Base-by-base conservation (phyloP, 768 basidiomycete genomes). In the Agaricus blazei region DNA sequence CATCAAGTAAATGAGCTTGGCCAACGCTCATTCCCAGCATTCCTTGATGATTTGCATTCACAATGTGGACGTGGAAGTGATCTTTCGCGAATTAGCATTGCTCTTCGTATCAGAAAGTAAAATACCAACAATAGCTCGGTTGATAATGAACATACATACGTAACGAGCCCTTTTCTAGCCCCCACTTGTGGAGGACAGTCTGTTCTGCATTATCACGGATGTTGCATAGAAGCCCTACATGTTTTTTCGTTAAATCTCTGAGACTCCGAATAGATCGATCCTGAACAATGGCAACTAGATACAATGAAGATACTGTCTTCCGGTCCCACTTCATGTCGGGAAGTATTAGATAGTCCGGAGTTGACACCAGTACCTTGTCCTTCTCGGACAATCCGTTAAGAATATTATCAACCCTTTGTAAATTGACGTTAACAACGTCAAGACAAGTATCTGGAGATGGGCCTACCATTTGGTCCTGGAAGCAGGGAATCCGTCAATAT, bases 241-340 rank as follows among this genome's bases (percentile, higher is more conserved):
- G 93, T 0, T 62, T 64, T 27, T 70, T 73, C 1, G 78, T 73
- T 12, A 98, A 76, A 67, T 96, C 93, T 24, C 96, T 82, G 6
- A 98, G 69, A 42, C 85, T 88, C 28, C 77, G 77, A 23, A 98
- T 81, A 3, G 72, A 63, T 1, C 77, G 67, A 53, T 86, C 81
- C 34, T 81, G 79, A 0, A 78, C 81, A 55, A 99, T 79, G 0
- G 88, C 92, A 38, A 93, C 74, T 56, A 98, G 84, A 68, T 99
- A 98, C 51, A 99, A 75, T 1, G 90, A 81, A 0, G 81, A 70
- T n/a, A 89, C 60, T 0, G 83, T 89, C 24, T 74, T 79, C 28
- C 84, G 77, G 66, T 98, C 93, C 96, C 96, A 98, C 73, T 98
- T 98, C 83, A 97, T 88, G 70, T 99, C 96, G 0, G 96, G 96